These are phyloP conservation scores for Geotrichum carabidarum DNA, from an alignment of 1,139 yeast genomes.

Conservation along the genomic window DNA sequence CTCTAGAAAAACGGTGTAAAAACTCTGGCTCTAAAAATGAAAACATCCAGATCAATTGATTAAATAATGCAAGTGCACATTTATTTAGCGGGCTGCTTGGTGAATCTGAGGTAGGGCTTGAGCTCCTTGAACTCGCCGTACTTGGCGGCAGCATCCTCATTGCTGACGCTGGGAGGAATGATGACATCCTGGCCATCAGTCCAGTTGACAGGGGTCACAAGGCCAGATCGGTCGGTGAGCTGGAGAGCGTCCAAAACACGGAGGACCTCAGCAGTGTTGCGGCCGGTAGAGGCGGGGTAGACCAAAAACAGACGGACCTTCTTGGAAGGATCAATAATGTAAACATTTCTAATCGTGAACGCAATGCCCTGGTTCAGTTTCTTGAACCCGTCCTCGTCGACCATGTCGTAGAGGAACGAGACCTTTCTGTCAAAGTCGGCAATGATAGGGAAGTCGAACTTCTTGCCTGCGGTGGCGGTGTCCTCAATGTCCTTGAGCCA, in stretches of 20 bases:
- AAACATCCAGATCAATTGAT: neutral
- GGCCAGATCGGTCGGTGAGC: conserved; percentile 68
- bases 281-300: conserved; percentile 88
- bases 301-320: conserved; percentile 76
- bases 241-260: conserved; percentile 85
- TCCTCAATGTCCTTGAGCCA: conserved; percentile 91
- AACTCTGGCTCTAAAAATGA: neutral
- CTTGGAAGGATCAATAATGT: conserved; percentile 80
- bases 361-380: conserved; percentile 63
- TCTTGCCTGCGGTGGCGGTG: conserved; percentile 55
- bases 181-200: conserved; percentile 78
- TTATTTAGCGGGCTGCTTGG: conserved; percentile 25
- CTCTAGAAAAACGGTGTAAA: neutral
- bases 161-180: conserved; percentile 76
- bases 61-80: neutral
- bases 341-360: conserved; percentile 82
- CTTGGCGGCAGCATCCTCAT: conserved; percentile 74
- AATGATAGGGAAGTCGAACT: conserved; percentile 77
- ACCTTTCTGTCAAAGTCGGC: conserved; percentile 79
- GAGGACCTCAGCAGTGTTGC: conserved; percentile 82
- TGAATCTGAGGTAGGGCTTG: conserved; percentile 75
- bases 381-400: conserved; percentile 80
- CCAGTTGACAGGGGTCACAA: conserved; percentile 77
- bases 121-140: conserved; percentile 76
- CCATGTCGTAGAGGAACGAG: conserved; percentile 82